These are phyloP conservation scores for Lentinula guzmanii DNA, from an alignment of 768 basidiomycete species.

Conservation along the genomic window DNA sequence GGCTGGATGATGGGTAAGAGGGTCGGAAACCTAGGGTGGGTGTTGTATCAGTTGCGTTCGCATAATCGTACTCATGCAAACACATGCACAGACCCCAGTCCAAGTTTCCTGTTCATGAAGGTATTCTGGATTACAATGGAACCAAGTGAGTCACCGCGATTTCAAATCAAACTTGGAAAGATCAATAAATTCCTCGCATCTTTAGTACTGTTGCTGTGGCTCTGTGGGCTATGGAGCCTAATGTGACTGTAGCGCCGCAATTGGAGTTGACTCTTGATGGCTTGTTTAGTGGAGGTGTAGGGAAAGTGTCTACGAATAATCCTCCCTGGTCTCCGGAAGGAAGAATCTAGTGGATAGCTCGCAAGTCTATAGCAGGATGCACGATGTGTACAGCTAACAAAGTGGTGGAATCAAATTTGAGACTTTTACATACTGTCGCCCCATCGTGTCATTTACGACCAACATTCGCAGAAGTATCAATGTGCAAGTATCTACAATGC, in stretches of 20 bases:
- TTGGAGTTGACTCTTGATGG: slow-evolving; percentile 51
- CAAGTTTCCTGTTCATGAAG: slow-evolving; percentile 54
- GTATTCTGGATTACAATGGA: slow-evolving; percentile 50
- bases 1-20: slow-evolving; percentile 64
- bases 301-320: slow-evolving; percentile 48
- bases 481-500: too few species aligned
- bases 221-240: slow-evolving; percentile 60
- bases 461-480: too few species aligned
- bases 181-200: neutral
- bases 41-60: neutral
- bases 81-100: slow-evolving; percentile 38
- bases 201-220: slow-evolving; percentile 33
- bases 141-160: slow-evolving; percentile 30
- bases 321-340: slow-evolving; percentile 38
- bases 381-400: too few species aligned
- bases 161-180: neutral
- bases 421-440: too few species aligned
- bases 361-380: too few species aligned
- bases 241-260: slow-evolving; percentile 39
- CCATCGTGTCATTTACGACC: too few species aligned
- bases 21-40: slow-evolving; percentile 39
- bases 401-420: too few species aligned
- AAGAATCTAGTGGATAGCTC: neutral
- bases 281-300: slow-evolving; percentile 63
- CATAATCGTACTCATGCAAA: neutral